phyloP scores from a whole-genome alignment of 108 stramenopile genomes.

The Skeletonema potamos region DNA sequence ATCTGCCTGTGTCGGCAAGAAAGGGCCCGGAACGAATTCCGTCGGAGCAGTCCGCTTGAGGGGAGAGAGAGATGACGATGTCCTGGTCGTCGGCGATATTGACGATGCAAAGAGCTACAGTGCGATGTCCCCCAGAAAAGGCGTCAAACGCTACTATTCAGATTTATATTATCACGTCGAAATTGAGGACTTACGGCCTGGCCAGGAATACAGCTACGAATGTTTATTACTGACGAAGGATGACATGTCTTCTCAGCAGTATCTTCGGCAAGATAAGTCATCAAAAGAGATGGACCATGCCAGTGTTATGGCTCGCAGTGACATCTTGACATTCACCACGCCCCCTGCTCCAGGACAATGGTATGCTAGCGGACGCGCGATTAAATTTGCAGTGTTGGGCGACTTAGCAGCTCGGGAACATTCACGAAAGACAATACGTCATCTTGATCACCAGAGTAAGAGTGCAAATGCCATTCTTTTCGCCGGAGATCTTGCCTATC shows the following conservation, averaged over 20 bases:
- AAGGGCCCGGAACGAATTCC: too few species aligned
- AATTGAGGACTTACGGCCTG: conserved; percentile 55
- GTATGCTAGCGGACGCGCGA: conserved; percentile 26
- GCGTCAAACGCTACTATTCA: conserved; percentile 21
- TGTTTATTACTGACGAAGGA: conserved; percentile 24
- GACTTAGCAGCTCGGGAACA: conserved; percentile 34
- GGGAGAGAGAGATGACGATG: too few species aligned
- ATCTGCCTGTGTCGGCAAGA: too few species aligned
- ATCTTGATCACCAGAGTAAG: conserved; percentile 31
- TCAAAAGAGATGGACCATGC: background rate
- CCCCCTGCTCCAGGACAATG: conserved; percentile 32
- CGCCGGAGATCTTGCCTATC: conserved; percentile 84
- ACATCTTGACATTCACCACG: conserved; percentile 16
- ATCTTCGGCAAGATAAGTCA: background rate
- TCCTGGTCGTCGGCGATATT: background rate
- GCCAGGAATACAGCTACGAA: conserved; percentile 64
- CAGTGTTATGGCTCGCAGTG: conserved; percentile 15
- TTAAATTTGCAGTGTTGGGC: conserved; percentile 44
- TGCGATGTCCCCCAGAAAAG: background rate
- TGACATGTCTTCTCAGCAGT: background rate
- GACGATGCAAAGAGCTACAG: background rate
- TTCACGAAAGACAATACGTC: conserved; percentile 21
- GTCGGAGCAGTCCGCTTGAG: too few species aligned
- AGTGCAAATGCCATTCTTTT: conserved; percentile 56
- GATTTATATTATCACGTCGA: conserved; percentile 56